phyloP scores from a whole-genome alignment of 2,329 filamentous ascomycete species.

The Fusarium sp. region DNA sequence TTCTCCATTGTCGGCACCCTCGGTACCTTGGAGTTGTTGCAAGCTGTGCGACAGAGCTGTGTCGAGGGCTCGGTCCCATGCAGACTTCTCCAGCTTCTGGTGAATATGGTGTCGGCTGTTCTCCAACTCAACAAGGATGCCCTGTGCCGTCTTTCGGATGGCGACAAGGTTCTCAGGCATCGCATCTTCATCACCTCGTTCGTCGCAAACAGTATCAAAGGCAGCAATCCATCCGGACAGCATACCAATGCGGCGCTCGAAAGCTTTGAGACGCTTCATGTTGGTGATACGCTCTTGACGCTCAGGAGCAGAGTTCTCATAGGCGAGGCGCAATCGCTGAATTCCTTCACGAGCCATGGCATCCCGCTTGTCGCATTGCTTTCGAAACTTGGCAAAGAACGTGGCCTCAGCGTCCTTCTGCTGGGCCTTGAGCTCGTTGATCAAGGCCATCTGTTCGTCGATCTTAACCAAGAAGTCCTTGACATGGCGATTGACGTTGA shows the following conservation, averaged over 20 bases:
- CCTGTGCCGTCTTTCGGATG: conserved; percentile 87
- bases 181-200: conserved; percentile 58
- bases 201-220: conserved; percentile 83
- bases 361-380: conserved; percentile 87
- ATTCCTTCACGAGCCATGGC: conserved; percentile 79
- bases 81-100: conserved; percentile 78
- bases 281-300: conserved; percentile 79
- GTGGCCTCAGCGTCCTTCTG: conserved; percentile 86
- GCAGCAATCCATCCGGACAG: conserved; percentile 93
- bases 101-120: conserved; percentile 90
- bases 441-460: conserved; percentile 96
- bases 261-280: conserved; percentile 82
- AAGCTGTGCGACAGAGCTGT: conserved; percentile 87
- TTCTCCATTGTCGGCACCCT: conserved; percentile 63
- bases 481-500: conserved; percentile 98
- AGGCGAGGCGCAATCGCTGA: conserved; percentile 80
- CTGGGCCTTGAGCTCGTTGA: conserved; percentile 93
- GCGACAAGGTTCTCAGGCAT: conserved; percentile 74
- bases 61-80: conserved; percentile 89
- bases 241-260: conserved; percentile 84
- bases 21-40: conserved; percentile 73
- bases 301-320: conserved; percentile 80
- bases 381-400: conserved; percentile 88
- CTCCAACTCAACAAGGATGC: conserved; percentile 88
- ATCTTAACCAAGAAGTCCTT: conserved; percentile 99